Conservation (phyloP, 2,329 filamentous ascomycete species). For the Fusarium subglutinans region DNA sequence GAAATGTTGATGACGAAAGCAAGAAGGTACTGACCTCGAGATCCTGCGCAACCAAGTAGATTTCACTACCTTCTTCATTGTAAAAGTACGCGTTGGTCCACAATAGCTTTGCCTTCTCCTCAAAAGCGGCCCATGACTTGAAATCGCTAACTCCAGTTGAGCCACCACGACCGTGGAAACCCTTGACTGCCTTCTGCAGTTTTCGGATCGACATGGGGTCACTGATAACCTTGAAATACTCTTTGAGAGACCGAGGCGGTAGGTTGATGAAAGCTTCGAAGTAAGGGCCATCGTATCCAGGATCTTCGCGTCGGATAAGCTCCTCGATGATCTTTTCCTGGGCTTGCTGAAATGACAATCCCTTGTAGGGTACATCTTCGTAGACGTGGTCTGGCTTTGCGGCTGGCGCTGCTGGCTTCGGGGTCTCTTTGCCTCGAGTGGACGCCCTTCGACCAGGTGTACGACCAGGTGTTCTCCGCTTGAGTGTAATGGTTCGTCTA, state of each 20-base stretch:
- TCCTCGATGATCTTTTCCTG: constrained; percentile 87
- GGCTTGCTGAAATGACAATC: constrained; percentile 81
- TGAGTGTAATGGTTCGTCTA: constrained; percentile 52
- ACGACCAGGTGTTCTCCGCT: constrained; percentile 49
- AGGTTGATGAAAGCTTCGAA: constrained; percentile 81
- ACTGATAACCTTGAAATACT: constrained; percentile 87
- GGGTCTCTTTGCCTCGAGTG: constrained; percentile 45
- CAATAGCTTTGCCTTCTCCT: constrained; percentile 80
- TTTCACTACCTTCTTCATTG: constrained; percentile 91
- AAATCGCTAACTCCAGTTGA: constrained; percentile 73
- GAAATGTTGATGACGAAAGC: neutral
- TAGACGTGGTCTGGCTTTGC: constrained; percentile 63
- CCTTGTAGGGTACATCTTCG: constrained; percentile 70
- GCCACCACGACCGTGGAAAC: constrained; percentile 73
- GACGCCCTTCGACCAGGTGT: constrained; percentile 46
- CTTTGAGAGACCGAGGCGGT: constrained; percentile 77
- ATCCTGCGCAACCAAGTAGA: constrained; percentile 78
- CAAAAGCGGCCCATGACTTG: constrained; percentile 84
- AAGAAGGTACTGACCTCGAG: constrained; percentile 69
- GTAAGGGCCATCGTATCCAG: constrained; percentile 74
- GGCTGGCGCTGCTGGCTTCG: constrained; percentile 50
- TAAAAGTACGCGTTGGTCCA: constrained; percentile 91
- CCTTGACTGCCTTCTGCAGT: constrained; percentile 80
- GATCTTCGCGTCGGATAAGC: constrained; percentile 73
- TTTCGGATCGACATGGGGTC: constrained; percentile 82